Percentiles rank a stretch among this genome's conserved stretches.
Conservation (phyloP, 1,284 basidiomycete species). For the Boletus hoseneyae region DNA sequence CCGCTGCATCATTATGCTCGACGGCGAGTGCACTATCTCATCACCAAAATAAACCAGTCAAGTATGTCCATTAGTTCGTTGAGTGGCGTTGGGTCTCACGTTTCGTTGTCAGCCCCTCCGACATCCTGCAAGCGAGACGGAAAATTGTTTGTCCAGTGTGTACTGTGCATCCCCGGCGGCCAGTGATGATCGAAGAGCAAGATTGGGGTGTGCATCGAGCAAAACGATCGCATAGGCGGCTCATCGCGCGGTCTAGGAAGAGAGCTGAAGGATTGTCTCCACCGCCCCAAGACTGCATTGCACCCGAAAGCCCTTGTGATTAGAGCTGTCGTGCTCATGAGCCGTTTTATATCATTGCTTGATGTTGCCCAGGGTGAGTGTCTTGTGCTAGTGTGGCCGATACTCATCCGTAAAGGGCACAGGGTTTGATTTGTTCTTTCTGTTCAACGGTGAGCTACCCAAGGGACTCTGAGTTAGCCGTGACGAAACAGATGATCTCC, state of each 20-base stretch:
- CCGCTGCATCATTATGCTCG: slow-evolving; percentile 57
- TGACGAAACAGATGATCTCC: slow-evolving; percentile 11
- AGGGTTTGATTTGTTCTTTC: neutral
- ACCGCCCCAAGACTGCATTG: neutral
- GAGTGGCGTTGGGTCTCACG: slow-evolving; percentile 6
- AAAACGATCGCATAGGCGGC: slow-evolving; percentile 55
- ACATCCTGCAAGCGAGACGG: slow-evolving; percentile 54
- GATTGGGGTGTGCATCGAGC: slow-evolving; percentile 65
- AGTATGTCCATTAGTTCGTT: slow-evolving; percentile 39
- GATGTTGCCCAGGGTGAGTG: slow-evolving; percentile 14
- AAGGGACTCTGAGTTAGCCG: neutral
- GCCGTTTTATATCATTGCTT: slow-evolving; percentile 5
- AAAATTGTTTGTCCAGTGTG: slow-evolving; percentile 69
- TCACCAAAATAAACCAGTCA: slow-evolving; percentile 41
- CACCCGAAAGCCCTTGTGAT: slow-evolving; percentile 2
- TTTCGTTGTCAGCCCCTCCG: slow-evolving; percentile 38
- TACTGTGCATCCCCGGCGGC: slow-evolving; percentile 57
- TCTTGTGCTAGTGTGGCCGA: neutral
- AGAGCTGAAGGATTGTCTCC: slow-evolving; percentile 1
- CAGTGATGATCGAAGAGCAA: slow-evolving; percentile 71
- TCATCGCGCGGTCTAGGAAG: slow-evolving; percentile 18
- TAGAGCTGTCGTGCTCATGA: slow-evolving; percentile 1
- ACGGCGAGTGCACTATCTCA: slow-evolving; percentile 51
- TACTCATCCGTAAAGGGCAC: neutral
- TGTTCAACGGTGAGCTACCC: slow-evolving; percentile 3